Conservation (phyloP, 1,284 basidiomycete genomes). For the Ceratobasidium sp. region DNA sequence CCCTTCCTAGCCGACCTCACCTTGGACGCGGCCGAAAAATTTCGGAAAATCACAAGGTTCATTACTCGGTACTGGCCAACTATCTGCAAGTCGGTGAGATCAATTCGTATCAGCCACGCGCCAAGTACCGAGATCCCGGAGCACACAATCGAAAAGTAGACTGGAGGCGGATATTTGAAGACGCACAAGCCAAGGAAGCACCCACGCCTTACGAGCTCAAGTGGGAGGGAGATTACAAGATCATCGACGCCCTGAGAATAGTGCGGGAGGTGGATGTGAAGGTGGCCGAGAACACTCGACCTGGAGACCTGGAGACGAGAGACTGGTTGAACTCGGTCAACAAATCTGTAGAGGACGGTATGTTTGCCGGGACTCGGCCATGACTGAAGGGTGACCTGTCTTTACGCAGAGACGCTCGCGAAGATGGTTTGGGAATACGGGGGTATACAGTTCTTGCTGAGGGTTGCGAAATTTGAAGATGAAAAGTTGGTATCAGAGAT, state of each 20-base stretch:
- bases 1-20: not conserved
- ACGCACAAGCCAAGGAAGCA: not conserved
- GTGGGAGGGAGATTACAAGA: conserved; percentile 2
- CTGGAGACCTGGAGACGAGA: not conserved
- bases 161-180: not conserved
- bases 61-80: conserved; percentile 13
- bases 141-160: not conserved
- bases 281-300: not conserved
- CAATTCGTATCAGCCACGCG: not conserved
- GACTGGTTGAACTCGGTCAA: not conserved
- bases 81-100: not conserved
- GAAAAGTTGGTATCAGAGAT: not conserved
- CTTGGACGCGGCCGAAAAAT: not conserved
- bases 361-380: not conserved
- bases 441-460: not conserved
- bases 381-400: not conserved
- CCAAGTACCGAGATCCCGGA: not conserved
- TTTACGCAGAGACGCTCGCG: not conserved
- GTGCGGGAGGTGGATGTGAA: not conserved
- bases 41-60: conserved; percentile 1
- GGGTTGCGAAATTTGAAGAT: not conserved
- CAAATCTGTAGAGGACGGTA: not conserved
- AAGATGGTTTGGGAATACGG: conserved; percentile 22
- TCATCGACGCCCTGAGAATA: not conserved
- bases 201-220: not conserved